These are phyloP conservation scores for Liquidambar formosana DNA, from an alignment of 164 flowering plant genomes.

Conservation along the genomic window DNA sequence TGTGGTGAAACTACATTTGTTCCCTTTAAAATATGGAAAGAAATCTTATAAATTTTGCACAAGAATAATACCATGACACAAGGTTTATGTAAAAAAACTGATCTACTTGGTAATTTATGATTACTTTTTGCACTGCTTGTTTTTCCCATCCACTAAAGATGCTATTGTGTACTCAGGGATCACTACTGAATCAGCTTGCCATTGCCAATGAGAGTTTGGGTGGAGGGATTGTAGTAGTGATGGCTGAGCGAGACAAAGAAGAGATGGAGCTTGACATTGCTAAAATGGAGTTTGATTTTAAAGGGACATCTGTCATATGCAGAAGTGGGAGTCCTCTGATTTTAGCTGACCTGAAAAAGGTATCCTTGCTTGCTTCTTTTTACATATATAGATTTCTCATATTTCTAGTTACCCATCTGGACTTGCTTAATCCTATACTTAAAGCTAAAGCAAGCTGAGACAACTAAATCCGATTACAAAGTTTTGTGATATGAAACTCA, in stretches of 20 bases:
- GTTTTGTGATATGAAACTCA: too few relatives aligned
- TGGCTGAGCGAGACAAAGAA: conserved; percentile 88
- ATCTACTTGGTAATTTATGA: neutral
- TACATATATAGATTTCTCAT: too few relatives aligned
- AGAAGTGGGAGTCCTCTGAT: conserved; percentile 79
- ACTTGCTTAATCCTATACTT: too few relatives aligned
- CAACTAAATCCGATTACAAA: too few relatives aligned
- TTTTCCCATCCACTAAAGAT: neutral
- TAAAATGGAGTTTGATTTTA: conserved; percentile 84
- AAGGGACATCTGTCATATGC: conserved; percentile 76
- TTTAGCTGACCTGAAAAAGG: conserved; percentile 80
- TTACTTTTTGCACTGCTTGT: neutral
- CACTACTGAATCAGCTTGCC: conserved; percentile 76
- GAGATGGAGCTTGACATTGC: conserved; percentile 88
- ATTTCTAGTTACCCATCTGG: too few relatives aligned
- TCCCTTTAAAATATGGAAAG: too few relatives aligned
- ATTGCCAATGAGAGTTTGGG: conserved; percentile 85
- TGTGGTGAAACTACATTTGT: too few relatives aligned
- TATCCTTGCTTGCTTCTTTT: conserved; percentile 12
- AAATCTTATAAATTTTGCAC: too few relatives aligned
- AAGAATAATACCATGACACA: too few relatives aligned
- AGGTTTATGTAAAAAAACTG: neutral
- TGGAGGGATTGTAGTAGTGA: conserved; percentile 74
- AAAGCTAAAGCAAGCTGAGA: too few relatives aligned
- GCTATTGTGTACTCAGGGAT: conserved; percentile 45